phyloP scores from a whole-genome alignment of 768 basidiomycete genomes.

The Lactarius vividus region DNA sequence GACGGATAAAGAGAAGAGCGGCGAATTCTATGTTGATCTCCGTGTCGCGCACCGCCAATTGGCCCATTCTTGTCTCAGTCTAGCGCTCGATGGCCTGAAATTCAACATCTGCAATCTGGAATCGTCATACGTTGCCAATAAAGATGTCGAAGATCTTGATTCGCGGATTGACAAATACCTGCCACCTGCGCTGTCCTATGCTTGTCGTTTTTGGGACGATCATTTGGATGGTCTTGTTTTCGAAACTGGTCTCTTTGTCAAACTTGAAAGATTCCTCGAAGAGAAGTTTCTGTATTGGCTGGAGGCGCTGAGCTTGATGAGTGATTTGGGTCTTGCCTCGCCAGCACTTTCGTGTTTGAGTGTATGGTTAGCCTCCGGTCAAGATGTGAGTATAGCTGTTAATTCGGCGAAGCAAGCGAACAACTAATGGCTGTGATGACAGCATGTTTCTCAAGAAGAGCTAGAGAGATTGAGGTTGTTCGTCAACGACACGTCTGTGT shows the following conservation, averaged over 20 bases:
- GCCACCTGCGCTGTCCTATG: background rate
- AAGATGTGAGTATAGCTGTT: too few relatives aligned
- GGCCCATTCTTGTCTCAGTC: background rate
- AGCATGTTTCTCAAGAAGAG: too few relatives aligned
- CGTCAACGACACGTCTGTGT: too few relatives aligned
- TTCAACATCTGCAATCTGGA: constrained; percentile 14
- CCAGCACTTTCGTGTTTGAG: too few relatives aligned
- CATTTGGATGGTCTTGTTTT: background rate
- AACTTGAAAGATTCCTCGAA: too few relatives aligned
- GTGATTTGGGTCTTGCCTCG: too few relatives aligned
- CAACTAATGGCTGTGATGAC: too few relatives aligned
- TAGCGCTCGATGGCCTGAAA: background rate
- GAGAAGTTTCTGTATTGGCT: too few relatives aligned
- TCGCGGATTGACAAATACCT: background rate
- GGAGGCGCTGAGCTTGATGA: too few relatives aligned
- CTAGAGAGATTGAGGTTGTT: too few relatives aligned
- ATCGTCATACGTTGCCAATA: background rate
- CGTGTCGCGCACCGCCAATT: background rate
- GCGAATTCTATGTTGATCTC: background rate
- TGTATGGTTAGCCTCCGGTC: too few relatives aligned
- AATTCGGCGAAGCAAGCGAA: too few relatives aligned
- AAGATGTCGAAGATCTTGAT: constrained; percentile 1
- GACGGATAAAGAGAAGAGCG: background rate
- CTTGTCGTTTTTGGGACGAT: constrained; percentile 5
- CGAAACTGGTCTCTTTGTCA: background rate